Evolutionary conservation across 441 rosid species (phyloP), one percentile per base, ranked within the genome.

Genomic region (Sinapis alba): DNA sequence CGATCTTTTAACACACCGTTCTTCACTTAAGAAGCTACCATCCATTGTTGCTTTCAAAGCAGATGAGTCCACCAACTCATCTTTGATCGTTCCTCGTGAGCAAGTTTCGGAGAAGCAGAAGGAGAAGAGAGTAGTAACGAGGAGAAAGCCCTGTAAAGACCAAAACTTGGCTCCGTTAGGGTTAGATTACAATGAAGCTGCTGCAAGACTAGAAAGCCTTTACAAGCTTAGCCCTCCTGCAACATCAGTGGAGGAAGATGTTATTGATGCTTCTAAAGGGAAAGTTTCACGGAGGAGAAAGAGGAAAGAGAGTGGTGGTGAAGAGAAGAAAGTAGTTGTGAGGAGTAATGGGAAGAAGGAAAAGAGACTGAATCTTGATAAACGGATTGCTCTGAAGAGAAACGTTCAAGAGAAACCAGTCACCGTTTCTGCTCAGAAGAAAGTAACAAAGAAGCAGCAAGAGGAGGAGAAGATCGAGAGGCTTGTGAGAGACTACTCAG

Each of bases 141-240:
- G 23, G 27, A 79, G 84, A 18, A 91, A 84, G 45, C 78, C 80
- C 7, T 76, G 76, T 65, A 87, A 76, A 53, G 41, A 62, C 32
- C 69, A 76, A 5, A 82, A 80, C 57, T 77, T 71, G 28, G 86
- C 75, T 80, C 56, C 86, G 2, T 63, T 76, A 75, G 56, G 51
- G 6, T 7, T 43, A 0, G 98, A 94, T 80, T 92, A 90, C 86
- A 84, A 85, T 67, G 97, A 90, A 82, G 97, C 93, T 12, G 97
- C 99, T 24, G 93, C 92, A 11, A 94, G 89, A 71, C 90, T 94
- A 51, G 99, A 94, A 71, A 90, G 60, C 64, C 80, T 94, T 53
- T 94, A 74, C 86, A 90, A 88, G 83, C 97, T 90, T 80, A 88
- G 97, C 77, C 56, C 56, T 16, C 90, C 96, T 15, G 56, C 84